Evolutionary conservation across 2,329 filamentous ascomycete genomes (phyloP), one percentile per base, ranked within the genome.

Genomic region (Beauveria australis): DNA sequence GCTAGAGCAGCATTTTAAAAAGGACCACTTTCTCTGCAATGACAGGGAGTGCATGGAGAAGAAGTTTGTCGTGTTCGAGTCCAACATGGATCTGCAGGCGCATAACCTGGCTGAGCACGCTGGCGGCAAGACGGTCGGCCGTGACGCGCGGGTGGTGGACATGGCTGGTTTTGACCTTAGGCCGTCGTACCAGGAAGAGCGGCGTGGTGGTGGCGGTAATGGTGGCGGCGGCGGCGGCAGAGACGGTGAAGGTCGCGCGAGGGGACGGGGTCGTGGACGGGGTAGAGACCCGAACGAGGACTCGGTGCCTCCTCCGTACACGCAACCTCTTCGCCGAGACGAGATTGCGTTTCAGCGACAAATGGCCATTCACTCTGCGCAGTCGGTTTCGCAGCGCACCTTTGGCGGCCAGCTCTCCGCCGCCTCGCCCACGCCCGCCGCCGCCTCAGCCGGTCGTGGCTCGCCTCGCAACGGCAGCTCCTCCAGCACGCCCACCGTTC

Each of bases 31-130:
- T 69, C 77, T 92, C 0, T 99, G 94, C 70, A 74, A 84, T 7
- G 92, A 99, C 67, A 81, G 83, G 59, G 92, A 96, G 70, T 99
- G 94, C 69, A 72, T 94, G 69, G 94, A 97, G 67, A 96, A 96
- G 82, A 97, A 97, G 72, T 97, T 97, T 71, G 89, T 97, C 33
- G 94, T 97, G 0, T 99, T 99, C 67, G 91, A 91, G 60, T 92
- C 92, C 0, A 91, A 97, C 69, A 87, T 99, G 79, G 94, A 99
- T 69, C 77, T 99, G 52, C 96, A 97, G 72, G 94, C 89, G 3
- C 94, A 99, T 74, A 91, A 96, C 71, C 76, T 99, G 10, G 88
- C 89, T 67, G 84, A 87, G 59, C 94, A 99, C 70, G 91, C 87
- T 0, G 73, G 95, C 26, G 91, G 91, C 9, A 97, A 96, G 69